phyloP scores from a whole-genome alignment of 2,329 filamentous ascomycete genomes.

The Aspergillus fumigatus region DNA sequence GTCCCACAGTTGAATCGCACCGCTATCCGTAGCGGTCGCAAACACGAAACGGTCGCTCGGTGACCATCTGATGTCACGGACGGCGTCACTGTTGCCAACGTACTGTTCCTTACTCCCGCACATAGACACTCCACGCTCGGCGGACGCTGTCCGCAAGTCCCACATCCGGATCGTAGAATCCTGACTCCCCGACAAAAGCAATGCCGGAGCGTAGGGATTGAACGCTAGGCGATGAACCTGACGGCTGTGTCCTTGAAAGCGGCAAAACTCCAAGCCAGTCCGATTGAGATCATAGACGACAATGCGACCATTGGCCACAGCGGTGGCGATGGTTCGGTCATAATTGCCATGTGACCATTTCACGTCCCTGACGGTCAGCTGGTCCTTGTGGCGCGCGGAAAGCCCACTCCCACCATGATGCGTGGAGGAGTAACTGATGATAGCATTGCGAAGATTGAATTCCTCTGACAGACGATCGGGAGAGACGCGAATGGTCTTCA shows the following conservation, averaged over 20 bases:
- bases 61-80: conserved; percentile 63
- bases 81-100: conserved; percentile 55
- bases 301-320: conserved; percentile 61
- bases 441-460: conserved; percentile 58
- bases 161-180: conserved; percentile 61
- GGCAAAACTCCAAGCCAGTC: conserved; percentile 56
- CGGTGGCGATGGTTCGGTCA: conserved; percentile 58
- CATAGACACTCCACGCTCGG: conserved; percentile 46
- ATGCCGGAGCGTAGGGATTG: conserved; percentile 57
- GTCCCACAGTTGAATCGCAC: conserved; percentile 62
- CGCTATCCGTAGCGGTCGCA: conserved; percentile 61
- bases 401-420: conserved; percentile 43
- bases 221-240: conserved; percentile 64
- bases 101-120: conserved; percentile 54
- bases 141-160: conserved; percentile 55
- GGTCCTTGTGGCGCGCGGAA: conserved; percentile 51
- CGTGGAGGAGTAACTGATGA: conserved; percentile 54
- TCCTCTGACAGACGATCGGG: conserved; percentile 57
- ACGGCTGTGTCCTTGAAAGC: conserved; percentile 60
- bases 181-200: conserved; percentile 61
- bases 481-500: conserved; percentile 59
- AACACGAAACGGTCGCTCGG: conserved; percentile 59
- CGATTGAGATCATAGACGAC: conserved; percentile 61
- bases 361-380: conserved; percentile 60
- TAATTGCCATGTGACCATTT: conserved; percentile 63